Conservation (phyloP, 345 rosid genomes). For the Microthlaspi erraticum region DNA sequence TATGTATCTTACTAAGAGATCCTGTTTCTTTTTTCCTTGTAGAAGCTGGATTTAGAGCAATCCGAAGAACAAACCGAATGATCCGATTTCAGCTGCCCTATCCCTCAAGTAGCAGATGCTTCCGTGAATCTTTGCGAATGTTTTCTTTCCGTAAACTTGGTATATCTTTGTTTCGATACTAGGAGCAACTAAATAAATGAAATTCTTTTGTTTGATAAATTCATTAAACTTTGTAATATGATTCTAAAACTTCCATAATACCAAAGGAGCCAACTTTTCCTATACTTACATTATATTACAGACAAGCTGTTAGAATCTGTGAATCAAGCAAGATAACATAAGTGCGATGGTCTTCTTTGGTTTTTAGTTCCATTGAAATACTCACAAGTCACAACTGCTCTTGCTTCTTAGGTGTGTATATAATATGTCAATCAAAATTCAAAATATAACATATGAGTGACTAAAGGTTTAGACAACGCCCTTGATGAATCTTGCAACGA, state of each 20-base stretch:
- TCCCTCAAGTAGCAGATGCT: conserved; percentile 27
- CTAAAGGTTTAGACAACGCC: background rate
- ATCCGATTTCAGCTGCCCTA: conserved; percentile 1
- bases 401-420: background rate
- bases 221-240: conserved; percentile 11
- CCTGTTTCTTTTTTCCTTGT: background rate
- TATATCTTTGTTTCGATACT: conserved; percentile 31
- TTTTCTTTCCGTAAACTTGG: conserved; percentile 27
- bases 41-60: conserved; percentile 42
- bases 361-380: background rate
- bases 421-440: too few relatives aligned
- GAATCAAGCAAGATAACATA: background rate
- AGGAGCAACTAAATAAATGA: conserved; percentile 39
- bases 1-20: background rate
- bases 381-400: background rate
- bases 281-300: background rate
- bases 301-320: conserved; percentile 4
- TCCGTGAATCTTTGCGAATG: conserved; percentile 8
- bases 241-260: background rate
- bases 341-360: background rate
- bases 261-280: background rate
- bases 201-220: background rate
- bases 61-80: conserved; percentile 43
- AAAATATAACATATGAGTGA: background rate
- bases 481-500: background rate